phyloP scores from a whole-genome alignment of 768 basidiomycete genomes.

The Sarcodon sp. region DNA sequence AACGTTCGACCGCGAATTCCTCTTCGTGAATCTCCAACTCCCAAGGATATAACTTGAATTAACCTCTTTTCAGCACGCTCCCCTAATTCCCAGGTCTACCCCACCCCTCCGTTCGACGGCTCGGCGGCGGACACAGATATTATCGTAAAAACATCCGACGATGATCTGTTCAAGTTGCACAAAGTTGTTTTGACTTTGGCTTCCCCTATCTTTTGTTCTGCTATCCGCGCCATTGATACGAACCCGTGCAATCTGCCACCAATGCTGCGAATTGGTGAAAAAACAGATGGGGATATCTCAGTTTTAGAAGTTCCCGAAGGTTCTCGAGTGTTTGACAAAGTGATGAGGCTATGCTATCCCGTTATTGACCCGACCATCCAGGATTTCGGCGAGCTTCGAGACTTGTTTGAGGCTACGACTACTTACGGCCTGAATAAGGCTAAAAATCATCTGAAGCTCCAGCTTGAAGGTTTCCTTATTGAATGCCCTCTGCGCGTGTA shows the following conservation, averaged over 20 bases:
- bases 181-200: constrained; percentile 41
- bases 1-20: too few relatives aligned
- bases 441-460: constrained; percentile 1
- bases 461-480: background rate
- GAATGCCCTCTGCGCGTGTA: constrained; percentile 6
- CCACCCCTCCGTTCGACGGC: too few relatives aligned
- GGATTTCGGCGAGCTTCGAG: constrained; percentile 3
- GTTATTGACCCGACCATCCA: constrained; percentile 1
- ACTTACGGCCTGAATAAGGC: constrained; percentile 12
- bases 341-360: constrained; percentile 12
- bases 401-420: constrained; percentile 10
- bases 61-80: too few relatives aligned
- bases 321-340: constrained; percentile 5
- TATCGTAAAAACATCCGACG: constrained; percentile 41
- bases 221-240: too few relatives aligned
- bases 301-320: constrained; percentile 6
- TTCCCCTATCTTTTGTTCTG: constrained; percentile 35
- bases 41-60: too few relatives aligned
- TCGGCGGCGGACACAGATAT: constrained; percentile 15
- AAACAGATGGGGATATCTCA: background rate
- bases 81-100: too few relatives aligned
- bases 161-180: constrained; percentile 37
- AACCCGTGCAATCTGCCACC: background rate
- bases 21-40: too few relatives aligned
- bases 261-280: background rate